Evolutionary conservation across 805 yeast genomes (phyloP).

Genomic region (Pichia manshurica): DNA sequence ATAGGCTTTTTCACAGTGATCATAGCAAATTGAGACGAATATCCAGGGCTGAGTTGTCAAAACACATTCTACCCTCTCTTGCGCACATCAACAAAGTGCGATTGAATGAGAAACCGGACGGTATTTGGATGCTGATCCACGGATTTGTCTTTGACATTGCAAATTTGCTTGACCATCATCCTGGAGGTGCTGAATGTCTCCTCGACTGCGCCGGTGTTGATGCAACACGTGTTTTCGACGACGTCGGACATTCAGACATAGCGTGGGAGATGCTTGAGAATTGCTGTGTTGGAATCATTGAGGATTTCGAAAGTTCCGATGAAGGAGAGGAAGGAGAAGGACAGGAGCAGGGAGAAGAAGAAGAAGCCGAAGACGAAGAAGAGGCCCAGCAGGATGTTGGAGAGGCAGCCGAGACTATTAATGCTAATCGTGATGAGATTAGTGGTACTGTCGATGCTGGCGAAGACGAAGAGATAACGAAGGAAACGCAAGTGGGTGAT

Average conservation of each 20-base stretch:
- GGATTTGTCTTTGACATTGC: constrained; percentile 66
- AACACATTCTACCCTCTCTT: constrained; percentile 10
- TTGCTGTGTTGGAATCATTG: constrained; percentile 60
- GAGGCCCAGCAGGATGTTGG: background rate
- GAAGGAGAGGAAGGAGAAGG: background rate
- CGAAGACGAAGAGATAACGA: background rate
- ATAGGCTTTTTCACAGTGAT: constrained; percentile 5
- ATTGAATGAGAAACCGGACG: constrained; percentile 32
- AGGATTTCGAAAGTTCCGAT: constrained; percentile 31
- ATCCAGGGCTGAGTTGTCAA: constrained; percentile 4
- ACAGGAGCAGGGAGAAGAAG: constrained; percentile 18
- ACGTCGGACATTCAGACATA: constrained; percentile 67
- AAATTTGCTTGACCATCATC: constrained; percentile 52
- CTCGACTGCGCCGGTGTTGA: constrained; percentile 77
- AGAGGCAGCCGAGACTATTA: background rate
- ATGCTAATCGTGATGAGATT: too few relatives aligned
- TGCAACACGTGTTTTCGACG: constrained; percentile 65
- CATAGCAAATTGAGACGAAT: constrained; percentile 4
- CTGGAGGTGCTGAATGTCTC: constrained; percentile 83
- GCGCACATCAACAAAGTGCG: constrained; percentile 4
- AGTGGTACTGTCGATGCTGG: background rate
- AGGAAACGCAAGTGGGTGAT: background rate
- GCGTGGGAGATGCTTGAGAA: constrained; percentile 87
- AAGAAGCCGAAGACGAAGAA: constrained; percentile 7
- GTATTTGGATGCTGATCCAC: constrained; percentile 67